Base-by-base conservation (phyloP, 2,329 filamentous ascomycete species). In the Paecilomyces sp. region DNA sequence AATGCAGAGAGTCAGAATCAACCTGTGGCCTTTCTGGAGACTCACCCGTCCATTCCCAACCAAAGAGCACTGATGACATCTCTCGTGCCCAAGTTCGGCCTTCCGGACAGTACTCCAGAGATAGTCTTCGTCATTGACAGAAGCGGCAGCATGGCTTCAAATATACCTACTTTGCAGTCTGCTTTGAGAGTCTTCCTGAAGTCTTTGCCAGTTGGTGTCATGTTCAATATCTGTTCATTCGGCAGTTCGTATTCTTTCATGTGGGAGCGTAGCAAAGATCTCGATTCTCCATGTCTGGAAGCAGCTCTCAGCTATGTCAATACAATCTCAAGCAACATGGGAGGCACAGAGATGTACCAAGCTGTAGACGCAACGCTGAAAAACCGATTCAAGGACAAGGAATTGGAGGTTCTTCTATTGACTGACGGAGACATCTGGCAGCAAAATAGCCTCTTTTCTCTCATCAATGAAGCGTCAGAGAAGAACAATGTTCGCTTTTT, bases 51-150 rank as follows among this genome's bases (percentile, higher is more conserved):
- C 0, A 77, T 89, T 2, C 76, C 81, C 0, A 78, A 84, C 58
- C 85, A 89, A 55, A 80, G 84, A 3, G 87, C 88, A 0, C 68
- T 91, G 60, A 90, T 92, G 87, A 77, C 83, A 0, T 89, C 88
- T 0, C 75, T 91, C 0, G 86, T 91, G 0, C 88, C 88, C 1
- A 86, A 85, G 62, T 90, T 90, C 72, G 77, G 79, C n/a, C 74
- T 90, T 0, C 83, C 84, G 0, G 68, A 80, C 0, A 77, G 80
- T 8, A 74, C 71, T 18, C 81, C 81, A 0, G 88, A 92, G 68
- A 81, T 92, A 24, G 83, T 91, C 18, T 91, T 92, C 64, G 75
- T 92, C 3, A 88, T 86, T 58, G 89, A 92, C 69, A 82, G 88
- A 57, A 89, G 86, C 59, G 88, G 87, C 0, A 89, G 86, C 41